Evolutionary conservation across 1,284 basidiomycete genomes (phyloP).

Genomic region (Leccinum griseonigrum): DNA sequence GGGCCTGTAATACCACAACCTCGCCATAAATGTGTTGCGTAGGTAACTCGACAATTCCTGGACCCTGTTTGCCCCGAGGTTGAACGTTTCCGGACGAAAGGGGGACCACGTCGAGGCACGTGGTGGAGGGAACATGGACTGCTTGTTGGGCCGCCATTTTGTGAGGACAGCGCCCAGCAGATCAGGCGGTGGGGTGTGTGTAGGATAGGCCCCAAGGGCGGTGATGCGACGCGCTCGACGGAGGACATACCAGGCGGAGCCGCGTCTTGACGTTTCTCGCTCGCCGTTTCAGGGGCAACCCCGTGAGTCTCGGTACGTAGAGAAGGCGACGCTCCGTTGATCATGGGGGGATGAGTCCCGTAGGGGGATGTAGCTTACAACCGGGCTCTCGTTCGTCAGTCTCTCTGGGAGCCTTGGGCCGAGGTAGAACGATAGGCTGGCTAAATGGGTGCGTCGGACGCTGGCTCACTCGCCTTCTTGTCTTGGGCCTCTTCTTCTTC

Average conservation of each 20-base stretch:
- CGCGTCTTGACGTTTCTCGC: background rate
- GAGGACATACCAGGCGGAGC: background rate
- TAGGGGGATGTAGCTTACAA: background rate
- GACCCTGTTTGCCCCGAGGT: no score
- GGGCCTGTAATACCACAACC: no score
- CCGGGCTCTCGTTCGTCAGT: background rate
- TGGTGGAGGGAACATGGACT: conserved; percentile 16
- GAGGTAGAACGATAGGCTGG: conserved; percentile 7
- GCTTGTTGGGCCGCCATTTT: background rate
- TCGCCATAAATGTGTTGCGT: no score
- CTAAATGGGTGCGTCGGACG: conserved; percentile 22
- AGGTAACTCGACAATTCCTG: no score
- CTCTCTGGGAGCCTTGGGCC: background rate
- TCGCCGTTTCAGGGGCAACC: background rate
- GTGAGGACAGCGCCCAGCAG: background rate
- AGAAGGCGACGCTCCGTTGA: background rate
- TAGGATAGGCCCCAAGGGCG: background rate
- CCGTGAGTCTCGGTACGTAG: background rate
- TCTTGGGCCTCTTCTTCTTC: background rate
- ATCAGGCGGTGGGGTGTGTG: background rate
- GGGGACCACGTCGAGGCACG: conserved; percentile 23
- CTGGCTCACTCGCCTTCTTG: background rate
- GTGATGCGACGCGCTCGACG: conserved; percentile 2
- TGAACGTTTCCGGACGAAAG: conserved; percentile 13
- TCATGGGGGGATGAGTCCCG: background rate